These are phyloP conservation scores for Apiospora pterosperma DNA, from an alignment of 2,329 filamentous ascomycete genomes.

Conservation along the genomic window DNA sequence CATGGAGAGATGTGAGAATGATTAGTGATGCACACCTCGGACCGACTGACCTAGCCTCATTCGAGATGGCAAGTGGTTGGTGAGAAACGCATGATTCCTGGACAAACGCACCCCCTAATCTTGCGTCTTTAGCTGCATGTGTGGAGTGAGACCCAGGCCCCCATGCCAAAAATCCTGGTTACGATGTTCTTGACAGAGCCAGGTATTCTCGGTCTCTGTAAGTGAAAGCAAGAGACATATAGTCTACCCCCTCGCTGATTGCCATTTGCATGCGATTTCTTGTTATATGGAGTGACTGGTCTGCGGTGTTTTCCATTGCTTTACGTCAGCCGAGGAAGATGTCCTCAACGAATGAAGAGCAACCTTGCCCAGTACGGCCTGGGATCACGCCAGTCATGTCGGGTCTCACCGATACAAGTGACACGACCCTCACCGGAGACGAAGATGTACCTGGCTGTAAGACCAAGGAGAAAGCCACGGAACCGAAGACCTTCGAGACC, in stretches of 20 bases:
- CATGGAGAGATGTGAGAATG: background rate
- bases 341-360: background rate
- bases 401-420: background rate
- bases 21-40: too few relatives aligned
- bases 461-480: background rate
- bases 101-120: background rate
- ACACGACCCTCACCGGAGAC: background rate
- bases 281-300: rapidly evolving
- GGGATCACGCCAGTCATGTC: background rate
- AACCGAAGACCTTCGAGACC: background rate
- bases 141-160: background rate
- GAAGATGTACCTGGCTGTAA: background rate
- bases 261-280: background rate
- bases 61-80: background rate
- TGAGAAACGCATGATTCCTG: background rate
- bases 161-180: background rate
- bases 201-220: too few relatives aligned
- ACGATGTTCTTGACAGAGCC: too few relatives aligned
- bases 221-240: too few relatives aligned
- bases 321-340: background rate
- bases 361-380: background rate
- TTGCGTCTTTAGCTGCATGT: background rate
- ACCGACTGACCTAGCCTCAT: background rate
- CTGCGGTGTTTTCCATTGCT: background rate
- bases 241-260: background rate